Evolutionary conservation across 2,329 filamentous ascomycete genomes (phyloP).

Genomic region (Colletotrichum gloeosporioides): DNA sequence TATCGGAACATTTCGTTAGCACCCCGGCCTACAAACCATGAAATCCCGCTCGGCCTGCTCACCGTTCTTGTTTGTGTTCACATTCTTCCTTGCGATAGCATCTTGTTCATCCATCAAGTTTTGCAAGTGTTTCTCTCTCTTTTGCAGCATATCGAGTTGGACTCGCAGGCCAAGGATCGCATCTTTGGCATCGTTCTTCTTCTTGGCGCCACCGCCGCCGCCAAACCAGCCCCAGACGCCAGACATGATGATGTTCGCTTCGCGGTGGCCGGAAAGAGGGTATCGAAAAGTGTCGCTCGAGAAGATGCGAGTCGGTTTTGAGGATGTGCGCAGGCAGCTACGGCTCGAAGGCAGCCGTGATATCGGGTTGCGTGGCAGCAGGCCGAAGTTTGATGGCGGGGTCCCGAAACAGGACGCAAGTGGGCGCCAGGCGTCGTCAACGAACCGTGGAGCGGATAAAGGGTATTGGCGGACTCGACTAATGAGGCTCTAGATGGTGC

Average conservation of each 20-base stretch:
- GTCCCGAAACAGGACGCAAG: constrained; percentile 18
- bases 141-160: constrained; percentile 97
- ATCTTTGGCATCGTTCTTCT: constrained; percentile 84
- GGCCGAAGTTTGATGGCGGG: constrained; percentile 22
- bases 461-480: neutral
- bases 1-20: constrained; percentile 41
- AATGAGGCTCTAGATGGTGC: neutral
- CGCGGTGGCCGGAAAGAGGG: neutral
- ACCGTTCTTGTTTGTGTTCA: constrained; percentile 91
- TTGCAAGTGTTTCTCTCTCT: constrained; percentile 90
- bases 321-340: constrained; percentile 11
- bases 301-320: neutral
- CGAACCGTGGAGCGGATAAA: neutral
- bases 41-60: constrained; percentile 39
- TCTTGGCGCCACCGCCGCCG: constrained; percentile 79
- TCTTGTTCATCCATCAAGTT: constrained; percentile 95
- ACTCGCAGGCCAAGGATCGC: constrained; percentile 87
- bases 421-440: constrained; percentile 11
- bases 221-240: constrained; percentile 91
- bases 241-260: constrained; percentile 54
- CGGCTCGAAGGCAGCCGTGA: constrained; percentile 12
- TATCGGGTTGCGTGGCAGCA: constrained; percentile 21
- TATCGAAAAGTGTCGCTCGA: neutral
- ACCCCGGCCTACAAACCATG: neutral
- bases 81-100: constrained; percentile 84